Base-by-base conservation (phyloP, 306 rosid species). In the Lithocarpus polystachyus region DNA sequence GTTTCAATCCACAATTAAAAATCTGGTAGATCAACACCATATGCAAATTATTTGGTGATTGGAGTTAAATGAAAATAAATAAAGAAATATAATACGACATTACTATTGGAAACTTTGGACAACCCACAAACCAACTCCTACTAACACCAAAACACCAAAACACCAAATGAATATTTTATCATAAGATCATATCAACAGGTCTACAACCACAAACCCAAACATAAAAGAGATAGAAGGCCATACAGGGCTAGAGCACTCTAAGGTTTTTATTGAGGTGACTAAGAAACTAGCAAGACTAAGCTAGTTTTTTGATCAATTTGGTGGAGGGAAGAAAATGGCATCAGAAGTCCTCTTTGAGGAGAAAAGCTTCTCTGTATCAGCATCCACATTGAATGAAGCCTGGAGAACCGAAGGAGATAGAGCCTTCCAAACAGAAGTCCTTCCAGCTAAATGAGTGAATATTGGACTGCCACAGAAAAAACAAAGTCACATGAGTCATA, bases 311-410 rank as follows among this genome's bases (percentile, higher is more conserved):
- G 23, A 74, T 86, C 84, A 87, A 20, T 85, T 84, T 29, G 98
- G 86, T 37, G 98, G 98, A 60, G 97, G 93, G 86, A 94, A 94
- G 91, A 94, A 94, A 79, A 92, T 83, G 33, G 89, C 96, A 84
- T 87, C 93, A 1, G 89, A 52, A 56, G 86, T 80, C 84, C 97
- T 92, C 88, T 89, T 94, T 37, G 96, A 90, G 53, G 94, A 85
- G 90, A 94, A 94, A 0, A 11, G 86, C 60, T 94, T 70, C 85
- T 87, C 94, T n/a, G 86, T 62, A 11, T 80, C 91, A 1, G 93
- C 28, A n/a, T 86, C 93, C 18, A 94, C 96, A 53, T 90, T 86
- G 88, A 90, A 90, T 2, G 98, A 80, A 31, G 98, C 96, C 73
- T 87, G 80, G 6, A 93, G 86, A 74, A 90, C 92, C 2, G 84